Evolutionary conservation across 2,329 filamentous ascomycete genomes (phyloP), one percentile per base, ranked within the genome.

Genomic region (Dissoconium aciculare): DNA sequence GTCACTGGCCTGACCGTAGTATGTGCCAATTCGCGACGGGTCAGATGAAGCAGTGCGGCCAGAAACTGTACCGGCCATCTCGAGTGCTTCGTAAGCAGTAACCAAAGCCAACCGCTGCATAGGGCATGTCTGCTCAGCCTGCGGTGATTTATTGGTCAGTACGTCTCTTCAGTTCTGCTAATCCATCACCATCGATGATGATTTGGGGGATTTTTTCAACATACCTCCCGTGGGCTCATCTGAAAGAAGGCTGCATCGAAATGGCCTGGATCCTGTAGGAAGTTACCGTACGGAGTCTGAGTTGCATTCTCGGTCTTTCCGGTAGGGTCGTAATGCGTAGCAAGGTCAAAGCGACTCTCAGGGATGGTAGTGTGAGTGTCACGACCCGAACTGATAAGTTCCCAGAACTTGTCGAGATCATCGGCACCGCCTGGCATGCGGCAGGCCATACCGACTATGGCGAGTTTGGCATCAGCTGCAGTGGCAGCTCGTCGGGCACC

Each of bases 211-310:
- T n/a, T 23, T 23, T 8, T 23, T 23, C 8, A n/a, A 23, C 19
- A 8, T 23, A 23, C 19, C 19, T 23, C 19, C n/a, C n/a, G n/a
- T n/a, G n/a, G n/a, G n/a, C n/a, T n/a, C n/a, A n/a, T n/a, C n/a
- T n/a, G n/a, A n/a, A n/a, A n/a, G 32, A 59, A 56, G 1, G 39
- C 39, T 3, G 50, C 35, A 37, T 62, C 58, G 34, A 62, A 62
- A 2, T 46, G 24, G 0, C 49, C 56, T 1, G 58, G 50, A 3
- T 49, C 28, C 11, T 56, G 44, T 8, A 60, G 42, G 30, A 52
- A 61, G 30, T 49, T 54, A 3, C 58, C 57, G 28, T 46, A 54
- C 5, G 34, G 43, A 1, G 44, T 49, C 2, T 21, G 28, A 19
- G 32, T 35, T 9, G 31, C 36, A 17, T 57, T 57, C n/a, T 45